A percentile compares a stretch with the other conserved stretches of the same genome.
phyloP scores from a whole-genome alignment of 352 stramenopile species.

The Pythium scleroteichum region DNA sequence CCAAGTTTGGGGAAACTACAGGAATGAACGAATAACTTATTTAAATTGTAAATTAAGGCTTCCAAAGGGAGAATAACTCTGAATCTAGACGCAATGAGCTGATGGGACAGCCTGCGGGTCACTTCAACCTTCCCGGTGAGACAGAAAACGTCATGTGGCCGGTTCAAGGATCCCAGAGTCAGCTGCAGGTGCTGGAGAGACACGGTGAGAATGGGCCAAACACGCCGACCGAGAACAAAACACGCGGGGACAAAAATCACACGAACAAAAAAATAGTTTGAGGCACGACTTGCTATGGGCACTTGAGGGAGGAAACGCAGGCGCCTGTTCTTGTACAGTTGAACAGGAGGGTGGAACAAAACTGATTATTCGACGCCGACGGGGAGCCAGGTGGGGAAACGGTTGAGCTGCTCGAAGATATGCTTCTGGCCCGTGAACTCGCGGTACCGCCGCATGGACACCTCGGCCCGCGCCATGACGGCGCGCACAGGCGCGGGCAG shows the following conservation, averaged over 20 bases:
- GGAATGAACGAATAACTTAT: too few relatives aligned
- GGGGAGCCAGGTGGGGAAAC: constrained; percentile 12
- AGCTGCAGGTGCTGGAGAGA: too few relatives aligned
- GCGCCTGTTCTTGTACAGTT: not conserved
- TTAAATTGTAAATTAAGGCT: too few relatives aligned
- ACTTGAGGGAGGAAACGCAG: too few relatives aligned
- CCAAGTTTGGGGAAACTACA: not conserved
- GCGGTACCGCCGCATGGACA: constrained; percentile 17
- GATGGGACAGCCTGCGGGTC: not conserved
- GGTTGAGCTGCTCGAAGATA: constrained; percentile 23
- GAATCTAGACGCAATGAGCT: constrained; percentile 2
- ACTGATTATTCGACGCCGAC: not conserved
- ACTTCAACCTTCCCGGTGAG: constrained; percentile 15
- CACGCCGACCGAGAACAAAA: not conserved
- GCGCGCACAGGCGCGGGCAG: constrained; percentile 6
- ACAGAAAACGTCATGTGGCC: constrained; percentile 12
- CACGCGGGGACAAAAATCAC: not conserved
- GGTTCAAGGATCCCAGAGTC: constrained; percentile 11
- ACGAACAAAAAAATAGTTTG: not conserved
- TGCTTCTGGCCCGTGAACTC: constrained; percentile 25
- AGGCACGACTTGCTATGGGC: too few relatives aligned
- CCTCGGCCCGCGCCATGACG: constrained; percentile 12
- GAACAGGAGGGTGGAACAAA: not conserved
- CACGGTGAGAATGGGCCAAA: too few relatives aligned
- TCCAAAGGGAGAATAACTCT: too few relatives aligned